Conservation (phyloP, 192 early-diverging fungal species). For the Umbelopsis isabellina region DNA sequence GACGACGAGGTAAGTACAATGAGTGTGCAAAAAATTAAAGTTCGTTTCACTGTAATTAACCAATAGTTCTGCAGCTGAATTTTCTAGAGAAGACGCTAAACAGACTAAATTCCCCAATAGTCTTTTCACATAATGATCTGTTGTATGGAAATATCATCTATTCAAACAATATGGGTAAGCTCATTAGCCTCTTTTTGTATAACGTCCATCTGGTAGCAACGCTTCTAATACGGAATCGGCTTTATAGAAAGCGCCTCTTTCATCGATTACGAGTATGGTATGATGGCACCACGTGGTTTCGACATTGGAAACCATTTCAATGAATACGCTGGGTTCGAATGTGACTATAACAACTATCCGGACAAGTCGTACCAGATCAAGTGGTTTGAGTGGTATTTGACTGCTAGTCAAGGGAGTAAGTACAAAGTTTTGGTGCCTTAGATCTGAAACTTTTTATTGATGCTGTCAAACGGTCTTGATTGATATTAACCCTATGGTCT, state of each 20-base stretch:
- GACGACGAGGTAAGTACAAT: constrained; percentile 41
- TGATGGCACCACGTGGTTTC: constrained; percentile 83
- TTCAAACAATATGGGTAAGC: constrained; percentile 50
- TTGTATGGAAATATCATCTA: constrained; percentile 91
- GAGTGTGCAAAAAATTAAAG: constrained; percentile 30
- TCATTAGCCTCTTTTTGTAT: background rate
- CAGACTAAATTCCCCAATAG: constrained; percentile 72
- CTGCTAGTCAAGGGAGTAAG: constrained; percentile 40
- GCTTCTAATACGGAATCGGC: background rate
- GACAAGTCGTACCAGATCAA: constrained; percentile 63
- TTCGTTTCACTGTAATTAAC: background rate
- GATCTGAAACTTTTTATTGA: background rate
- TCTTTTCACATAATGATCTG: constrained; percentile 94
- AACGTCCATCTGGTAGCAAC: background rate
- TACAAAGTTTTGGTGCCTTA: background rate
- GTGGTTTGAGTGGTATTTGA: constrained; percentile 82
- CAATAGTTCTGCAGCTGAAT: background rate
- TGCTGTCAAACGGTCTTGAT: background rate
- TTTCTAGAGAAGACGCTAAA: constrained; percentile 57
- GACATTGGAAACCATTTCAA: constrained; percentile 98
- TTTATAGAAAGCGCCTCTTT: constrained; percentile 64
- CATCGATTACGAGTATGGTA: constrained; percentile 96
- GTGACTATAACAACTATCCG: constrained; percentile 88
- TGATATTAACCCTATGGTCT: background rate
- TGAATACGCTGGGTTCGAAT: constrained; percentile 96